Evolutionary conservation across 2,329 filamentous ascomycete genomes (phyloP), one percentile per base, ranked within the genome.

Genomic region (Capronia americana): DNA sequence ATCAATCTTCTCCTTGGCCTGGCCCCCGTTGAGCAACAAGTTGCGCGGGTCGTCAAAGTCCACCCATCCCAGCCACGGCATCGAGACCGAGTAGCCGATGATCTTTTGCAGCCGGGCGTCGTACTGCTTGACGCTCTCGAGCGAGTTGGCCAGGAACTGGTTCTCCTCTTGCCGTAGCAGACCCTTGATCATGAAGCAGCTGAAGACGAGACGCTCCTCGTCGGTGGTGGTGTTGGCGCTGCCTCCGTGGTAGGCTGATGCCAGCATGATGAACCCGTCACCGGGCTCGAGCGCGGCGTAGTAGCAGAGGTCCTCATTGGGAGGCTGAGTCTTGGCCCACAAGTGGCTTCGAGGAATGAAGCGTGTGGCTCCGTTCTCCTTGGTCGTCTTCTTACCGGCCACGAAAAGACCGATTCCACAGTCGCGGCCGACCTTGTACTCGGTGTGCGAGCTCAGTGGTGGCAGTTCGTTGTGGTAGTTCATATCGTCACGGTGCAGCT

Each of bases 251-350:
- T 75, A 78, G n/a, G 69, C 70, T 8, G 73, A 73, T 3, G 73
- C 72, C 4, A 79, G 70, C 74, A 79, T 77, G 7, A 79, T 74
- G 64, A 79, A 78, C 0, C 69, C 77, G 67, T 79, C 76, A 0
- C 77, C 77, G 10, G 72, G 72, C 11, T 73, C 64, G 23, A 63
- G 51, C 46, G 65, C 63, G n/a, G 65, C 65, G 28, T 68, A 62
- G 30, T 20, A 23, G 38, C 46, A 53, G 41, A 23, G 11, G 8
- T 53, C 26, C 44, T 65, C 61, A 12, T 64, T 54, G 2, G 65
- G 65, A 20, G 62, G 62, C 28, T 58, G 57, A 8, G 20, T 38
- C n/a, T 50, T 62, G n/a, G 32, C 65, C 54, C 55, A 51, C 7
- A 65, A 38, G 26, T 66, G 64, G 28, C 41, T 53, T 20, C 58